These are phyloP conservation scores for Trametes gibbosa DNA, from an alignment of 768 basidiomycete species.

Conservation along the genomic window DNA sequence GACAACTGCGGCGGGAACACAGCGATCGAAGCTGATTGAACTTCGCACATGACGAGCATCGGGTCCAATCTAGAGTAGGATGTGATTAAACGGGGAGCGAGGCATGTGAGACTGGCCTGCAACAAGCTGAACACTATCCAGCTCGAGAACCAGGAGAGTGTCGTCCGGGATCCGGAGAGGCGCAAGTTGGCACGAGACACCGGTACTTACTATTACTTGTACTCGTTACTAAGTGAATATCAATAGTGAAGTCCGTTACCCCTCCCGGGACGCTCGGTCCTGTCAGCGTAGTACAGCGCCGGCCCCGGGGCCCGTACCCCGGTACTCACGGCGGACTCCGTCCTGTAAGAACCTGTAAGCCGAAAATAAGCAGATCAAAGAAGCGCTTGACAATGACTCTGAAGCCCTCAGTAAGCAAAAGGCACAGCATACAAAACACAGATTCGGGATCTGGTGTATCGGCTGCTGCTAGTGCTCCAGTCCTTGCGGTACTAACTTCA, in stretches of 20 bases:
- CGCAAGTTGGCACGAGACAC: background rate
- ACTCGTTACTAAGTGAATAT: no score
- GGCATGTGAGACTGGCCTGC: conserved; percentile 3
- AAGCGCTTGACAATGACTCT: no score
- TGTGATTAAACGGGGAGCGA: background rate
- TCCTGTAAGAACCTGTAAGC: no score
- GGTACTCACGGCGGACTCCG: no score
- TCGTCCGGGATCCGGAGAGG: no score
- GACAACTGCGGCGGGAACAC: background rate
- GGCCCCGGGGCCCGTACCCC: no score
- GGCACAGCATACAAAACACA: background rate
- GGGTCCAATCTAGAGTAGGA: background rate
- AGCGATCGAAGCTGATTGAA: background rate
- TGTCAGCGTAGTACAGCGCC: no score
- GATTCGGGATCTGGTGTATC: no score
- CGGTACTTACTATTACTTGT: no score
- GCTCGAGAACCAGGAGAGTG: background rate
- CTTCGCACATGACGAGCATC: conserved; percentile 11
- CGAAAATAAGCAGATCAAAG: no score
- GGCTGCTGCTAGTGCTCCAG: no score
- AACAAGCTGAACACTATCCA: conserved; percentile 3
- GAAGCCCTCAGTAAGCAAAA: background rate
- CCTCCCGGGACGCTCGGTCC: no score
- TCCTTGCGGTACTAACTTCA: background rate
- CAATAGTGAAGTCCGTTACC: background rate